Percentiles rank a stretch among this genome's conserved stretches.
These are phyloP conservation scores for Syzygium aromaticum DNA, from an alignment of 345 rosid species.

Conservation along the genomic window DNA sequence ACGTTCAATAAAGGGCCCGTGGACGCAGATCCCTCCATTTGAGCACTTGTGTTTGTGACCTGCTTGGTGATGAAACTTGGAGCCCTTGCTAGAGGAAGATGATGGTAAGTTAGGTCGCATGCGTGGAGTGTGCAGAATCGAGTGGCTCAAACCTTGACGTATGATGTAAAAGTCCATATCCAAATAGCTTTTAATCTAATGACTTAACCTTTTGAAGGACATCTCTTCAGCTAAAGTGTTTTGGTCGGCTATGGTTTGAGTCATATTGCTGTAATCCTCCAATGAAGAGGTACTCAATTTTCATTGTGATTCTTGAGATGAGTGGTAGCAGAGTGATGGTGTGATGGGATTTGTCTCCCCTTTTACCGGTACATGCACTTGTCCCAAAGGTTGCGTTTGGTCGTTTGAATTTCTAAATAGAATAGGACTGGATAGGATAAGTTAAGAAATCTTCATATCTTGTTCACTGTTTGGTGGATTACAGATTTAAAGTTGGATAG, in stretches of 20 bases:
- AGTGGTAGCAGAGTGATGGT: neutral
- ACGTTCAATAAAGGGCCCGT: neutral
- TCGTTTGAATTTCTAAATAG: no score
- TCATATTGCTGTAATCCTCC: neutral
- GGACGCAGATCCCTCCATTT: neutral
- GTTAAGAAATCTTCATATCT: no score
- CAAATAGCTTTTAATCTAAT: neutral
- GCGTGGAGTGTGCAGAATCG: neutral
- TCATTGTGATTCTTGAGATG: neutral
- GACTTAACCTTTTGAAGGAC: neutral
- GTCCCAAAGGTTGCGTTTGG: neutral
- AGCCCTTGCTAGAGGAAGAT: neutral
- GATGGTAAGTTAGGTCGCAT: neutral
- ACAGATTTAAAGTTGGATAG: no score
- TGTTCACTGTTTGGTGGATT: no score
- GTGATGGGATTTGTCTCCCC: neutral
- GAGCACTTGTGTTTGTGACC: neutral
- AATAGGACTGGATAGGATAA: no score
- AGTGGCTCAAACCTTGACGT: neutral
- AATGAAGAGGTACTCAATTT: neutral
- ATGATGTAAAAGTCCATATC: neutral
- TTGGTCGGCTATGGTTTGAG: neutral
- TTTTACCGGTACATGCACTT: neutral
- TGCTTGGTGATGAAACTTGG: neutral
- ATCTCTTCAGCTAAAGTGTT: neutral